Conservation (phyloP, 306 rosid genomes). For the Delonix regia region DNA sequence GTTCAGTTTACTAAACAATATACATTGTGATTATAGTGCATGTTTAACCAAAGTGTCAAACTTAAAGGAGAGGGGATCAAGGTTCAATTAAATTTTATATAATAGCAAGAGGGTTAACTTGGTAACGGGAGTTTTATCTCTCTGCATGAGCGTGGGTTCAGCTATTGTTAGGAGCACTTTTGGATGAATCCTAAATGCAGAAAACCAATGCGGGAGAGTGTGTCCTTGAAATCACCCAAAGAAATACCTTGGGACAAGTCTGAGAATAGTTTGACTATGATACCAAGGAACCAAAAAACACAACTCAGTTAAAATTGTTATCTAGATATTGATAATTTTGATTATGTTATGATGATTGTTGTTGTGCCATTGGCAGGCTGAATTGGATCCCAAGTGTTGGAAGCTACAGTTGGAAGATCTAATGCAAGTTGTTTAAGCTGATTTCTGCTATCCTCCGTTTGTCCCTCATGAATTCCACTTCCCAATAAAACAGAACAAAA, state of each 20-base stretch:
- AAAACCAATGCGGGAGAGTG: not conserved
- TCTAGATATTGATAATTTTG: conserved; percentile 1
- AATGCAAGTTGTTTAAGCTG: conserved; percentile 27
- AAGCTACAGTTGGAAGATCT: conserved; percentile 74
- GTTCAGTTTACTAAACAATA: conserved; percentile 12
- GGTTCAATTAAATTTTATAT: too few relatives aligned
- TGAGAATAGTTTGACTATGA: too few relatives aligned
- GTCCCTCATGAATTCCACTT: not conserved
- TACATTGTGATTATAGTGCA: conserved; percentile 7
- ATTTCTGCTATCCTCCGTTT: not conserved
- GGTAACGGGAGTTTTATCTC: too few relatives aligned
- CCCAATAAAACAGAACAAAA: not conserved
- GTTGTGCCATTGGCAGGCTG: conserved; percentile 67
- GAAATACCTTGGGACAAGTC: too few relatives aligned
- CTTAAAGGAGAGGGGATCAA: not conserved
- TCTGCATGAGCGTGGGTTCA: too few relatives aligned
- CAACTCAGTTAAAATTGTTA: not conserved
- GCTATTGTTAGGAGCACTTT: too few relatives aligned
- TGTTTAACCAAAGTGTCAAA: not conserved
- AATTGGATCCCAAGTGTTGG: conserved; percentile 93
- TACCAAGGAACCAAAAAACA: not conserved
- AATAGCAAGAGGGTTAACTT: too few relatives aligned
- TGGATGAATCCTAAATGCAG: not conserved
- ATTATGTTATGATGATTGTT: conserved; percentile 18
- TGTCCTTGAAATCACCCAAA: not conserved